phyloP scores from a whole-genome alignment of 2,329 filamentous ascomycete species.

The Paraconiothyrium sp. region DNA sequence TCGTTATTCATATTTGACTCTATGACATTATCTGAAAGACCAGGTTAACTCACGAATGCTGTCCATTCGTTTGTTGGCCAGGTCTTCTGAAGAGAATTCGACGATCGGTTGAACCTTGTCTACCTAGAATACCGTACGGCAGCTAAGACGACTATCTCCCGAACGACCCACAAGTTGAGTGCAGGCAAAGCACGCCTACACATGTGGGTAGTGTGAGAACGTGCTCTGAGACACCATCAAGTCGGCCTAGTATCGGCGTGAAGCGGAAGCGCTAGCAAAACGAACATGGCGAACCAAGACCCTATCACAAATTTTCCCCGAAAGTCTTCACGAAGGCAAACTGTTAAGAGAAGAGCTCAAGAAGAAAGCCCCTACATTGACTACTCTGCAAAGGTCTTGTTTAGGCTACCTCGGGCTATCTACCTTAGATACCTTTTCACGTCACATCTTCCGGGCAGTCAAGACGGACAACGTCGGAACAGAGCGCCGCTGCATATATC shows the following conservation, averaged over 20 bases:
- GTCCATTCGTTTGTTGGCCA: not conserved
- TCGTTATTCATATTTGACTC: not conserved
- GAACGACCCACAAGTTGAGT: not conserved
- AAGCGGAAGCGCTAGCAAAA: constrained; percentile 7
- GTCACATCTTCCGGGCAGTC: not conserved
- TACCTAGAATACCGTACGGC: not conserved
- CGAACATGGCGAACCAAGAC: not conserved
- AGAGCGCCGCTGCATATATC: not conserved
- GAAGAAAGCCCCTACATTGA: not conserved
- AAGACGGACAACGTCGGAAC: not conserved
- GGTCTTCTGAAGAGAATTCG: not conserved
- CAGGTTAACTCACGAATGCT: not conserved
- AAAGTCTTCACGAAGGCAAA: not conserved
- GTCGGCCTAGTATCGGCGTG: constrained; percentile 8
- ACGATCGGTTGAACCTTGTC: not conserved
- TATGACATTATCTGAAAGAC: not conserved
- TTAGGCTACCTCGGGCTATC: not conserved
- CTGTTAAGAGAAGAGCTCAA: not conserved
- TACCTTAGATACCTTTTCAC: not conserved
- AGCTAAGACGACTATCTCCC: constrained; percentile 5
- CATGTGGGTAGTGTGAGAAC: not conserved
- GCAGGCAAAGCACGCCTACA: not conserved
- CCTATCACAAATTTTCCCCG: not conserved
- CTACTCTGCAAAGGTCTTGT: not conserved
- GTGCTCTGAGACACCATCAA: not conserved